A percentile compares a stretch with the other conserved stretches of the same genome.
phyloP scores from a whole-genome alignment of 305 asterid genomes.

The Fraxinus latifolia region DNA sequence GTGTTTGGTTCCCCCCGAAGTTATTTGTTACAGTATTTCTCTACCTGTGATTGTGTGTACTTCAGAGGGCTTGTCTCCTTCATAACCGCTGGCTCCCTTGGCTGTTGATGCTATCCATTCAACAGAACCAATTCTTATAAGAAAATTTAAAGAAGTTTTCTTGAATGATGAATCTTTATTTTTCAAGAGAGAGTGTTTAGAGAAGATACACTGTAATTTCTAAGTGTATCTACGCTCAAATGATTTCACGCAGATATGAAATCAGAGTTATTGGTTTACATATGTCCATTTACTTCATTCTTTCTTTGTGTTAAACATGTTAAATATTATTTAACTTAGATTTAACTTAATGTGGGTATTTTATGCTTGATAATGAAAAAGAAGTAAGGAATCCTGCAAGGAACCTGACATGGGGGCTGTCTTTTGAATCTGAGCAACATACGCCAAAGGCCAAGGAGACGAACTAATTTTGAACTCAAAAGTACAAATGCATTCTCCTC shows the following conservation, averaged over 20 bases:
- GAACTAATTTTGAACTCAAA: neutral
- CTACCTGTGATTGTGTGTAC: neutral
- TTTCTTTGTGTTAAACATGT: neutral
- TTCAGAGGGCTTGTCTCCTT: neutral
- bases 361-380: neutral
- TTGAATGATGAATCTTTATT: neutral
- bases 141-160: neutral
- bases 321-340: neutral
- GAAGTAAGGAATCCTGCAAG: neutral
- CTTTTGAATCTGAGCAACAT: neutral
- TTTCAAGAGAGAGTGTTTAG: neutral
- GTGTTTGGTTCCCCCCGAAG: neutral
- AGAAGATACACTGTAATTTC: neutral
- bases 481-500: neutral
- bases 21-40: neutral
- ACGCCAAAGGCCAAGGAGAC: neutral
- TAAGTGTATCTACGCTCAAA: neutral
- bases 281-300: neutral
- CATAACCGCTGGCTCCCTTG: neutral
- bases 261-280: neutral
- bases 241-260: neutral
- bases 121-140: neutral
- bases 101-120: neutral
- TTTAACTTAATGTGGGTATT: neutral
- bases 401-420: neutral